Evolutionary conservation across 1,284 basidiomycete species (phyloP).

Genomic region (Ganoderma lingzhi): DNA sequence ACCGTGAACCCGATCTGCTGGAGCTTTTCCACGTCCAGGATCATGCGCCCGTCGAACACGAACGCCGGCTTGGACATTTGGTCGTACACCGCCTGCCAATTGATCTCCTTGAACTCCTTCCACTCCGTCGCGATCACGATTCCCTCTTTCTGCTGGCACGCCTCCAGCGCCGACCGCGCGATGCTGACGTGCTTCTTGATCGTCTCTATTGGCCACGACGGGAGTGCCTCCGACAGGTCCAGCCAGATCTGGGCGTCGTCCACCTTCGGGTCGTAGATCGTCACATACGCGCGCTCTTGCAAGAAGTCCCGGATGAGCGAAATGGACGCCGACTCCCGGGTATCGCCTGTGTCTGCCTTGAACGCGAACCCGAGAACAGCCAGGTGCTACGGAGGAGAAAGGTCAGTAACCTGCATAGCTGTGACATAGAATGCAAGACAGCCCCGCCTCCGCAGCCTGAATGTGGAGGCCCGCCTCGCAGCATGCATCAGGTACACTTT

Average conservation of each 20-base stretch:
- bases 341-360: conserved; percentile 97
- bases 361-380: conserved; percentile 97
- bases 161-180: conserved; percentile 80
- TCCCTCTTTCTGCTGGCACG: conserved; percentile 90
- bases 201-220: conserved; percentile 62
- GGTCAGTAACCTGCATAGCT: conserved; percentile 12
- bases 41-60: conserved; percentile 91
- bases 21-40: conserved; percentile 85
- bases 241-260: conserved; percentile 76
- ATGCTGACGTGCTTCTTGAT: conserved; percentile 92
- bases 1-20: conserved; percentile 95
- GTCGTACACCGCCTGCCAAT: conserved; percentile 89
- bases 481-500: background rate
- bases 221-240: conserved; percentile 76
- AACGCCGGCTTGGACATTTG: conserved; percentile 97
- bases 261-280: conserved; percentile 94
- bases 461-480: background rate
- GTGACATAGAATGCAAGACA: background rate
- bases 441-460: background rate
- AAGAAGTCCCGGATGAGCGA: conserved; percentile 95
- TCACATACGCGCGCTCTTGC: conserved; percentile 87
- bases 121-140: conserved; percentile 95
- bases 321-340: conserved; percentile 97
- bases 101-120: conserved; percentile 94
- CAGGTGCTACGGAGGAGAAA: conserved; percentile 71